These are phyloP conservation scores for Aspergillus mulundensis DNA, from an alignment of 495 filamentous ascomycete species.

Conservation along the genomic window DNA sequence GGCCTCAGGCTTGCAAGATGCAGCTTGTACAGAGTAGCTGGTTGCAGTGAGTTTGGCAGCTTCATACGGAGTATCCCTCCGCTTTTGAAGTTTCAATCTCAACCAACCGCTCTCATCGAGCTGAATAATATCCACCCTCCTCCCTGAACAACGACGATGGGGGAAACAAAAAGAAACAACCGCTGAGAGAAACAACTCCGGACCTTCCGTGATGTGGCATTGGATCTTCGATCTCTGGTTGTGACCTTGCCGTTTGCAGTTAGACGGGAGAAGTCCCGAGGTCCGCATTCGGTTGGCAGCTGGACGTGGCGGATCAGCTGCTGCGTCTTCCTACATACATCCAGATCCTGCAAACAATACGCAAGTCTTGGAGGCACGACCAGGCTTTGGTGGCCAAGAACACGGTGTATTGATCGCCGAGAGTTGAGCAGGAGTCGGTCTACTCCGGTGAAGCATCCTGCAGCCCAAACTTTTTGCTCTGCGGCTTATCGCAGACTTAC, in stretches of 20 bases:
- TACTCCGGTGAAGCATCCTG: slow-evolving; percentile 4
- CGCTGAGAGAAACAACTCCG: neutral
- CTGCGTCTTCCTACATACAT: neutral
- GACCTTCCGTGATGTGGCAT: neutral
- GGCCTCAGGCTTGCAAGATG: neutral
- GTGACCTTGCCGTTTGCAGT: neutral
- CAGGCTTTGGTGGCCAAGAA: slow-evolving; percentile 3
- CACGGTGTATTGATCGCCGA: neutral
- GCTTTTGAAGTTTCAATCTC: neutral
- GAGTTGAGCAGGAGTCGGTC: slow-evolving; percentile 9
- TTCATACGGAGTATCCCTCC: neutral
- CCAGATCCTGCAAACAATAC: slow-evolving; percentile 11
- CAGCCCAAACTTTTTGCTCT: slow-evolving; percentile 7
- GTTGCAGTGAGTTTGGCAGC: neutral
- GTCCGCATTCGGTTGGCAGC: slow-evolving; percentile 10
- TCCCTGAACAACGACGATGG: too few relatives aligned
- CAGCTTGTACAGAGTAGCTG: neutral
- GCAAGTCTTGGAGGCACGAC: neutral
- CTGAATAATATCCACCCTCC: too few relatives aligned
- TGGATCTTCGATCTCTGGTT: slow-evolving; percentile 1
- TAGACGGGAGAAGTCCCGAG: neutral
- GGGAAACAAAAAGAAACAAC: too few relatives aligned
- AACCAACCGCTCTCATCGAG: neutral
- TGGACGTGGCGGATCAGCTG: neutral
- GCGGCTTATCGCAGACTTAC: slow-evolving; percentile 5